A percentile compares a stretch with the other conserved stretches of the same genome.
Evolutionary conservation across 495 filamentous ascomycete genomes (phyloP).

Genomic region (Penicillium bovifimosum): DNA sequence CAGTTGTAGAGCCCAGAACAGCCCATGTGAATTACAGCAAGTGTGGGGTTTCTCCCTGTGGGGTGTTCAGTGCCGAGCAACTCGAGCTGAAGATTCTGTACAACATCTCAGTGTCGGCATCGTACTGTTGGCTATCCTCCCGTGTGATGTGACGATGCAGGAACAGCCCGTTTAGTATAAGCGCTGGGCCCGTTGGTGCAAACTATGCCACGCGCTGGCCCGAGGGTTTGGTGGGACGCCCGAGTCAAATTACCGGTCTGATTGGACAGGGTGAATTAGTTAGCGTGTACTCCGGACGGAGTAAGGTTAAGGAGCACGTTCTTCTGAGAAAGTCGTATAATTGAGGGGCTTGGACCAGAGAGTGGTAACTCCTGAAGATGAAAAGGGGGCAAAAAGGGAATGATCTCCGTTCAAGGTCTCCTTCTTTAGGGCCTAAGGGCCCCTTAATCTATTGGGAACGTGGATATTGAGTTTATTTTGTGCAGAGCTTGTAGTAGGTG

Average conservation of each 20-base stretch:
- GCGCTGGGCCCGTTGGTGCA: constrained; percentile 18
- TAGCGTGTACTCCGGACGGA: too few relatives aligned
- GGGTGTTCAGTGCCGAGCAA: background rate
- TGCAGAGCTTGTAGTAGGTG: background rate
- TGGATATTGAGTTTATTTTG: background rate
- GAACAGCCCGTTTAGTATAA: background rate
- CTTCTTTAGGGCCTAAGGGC: background rate
- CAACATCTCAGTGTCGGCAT: background rate
- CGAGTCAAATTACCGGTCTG: constrained; percentile 2
- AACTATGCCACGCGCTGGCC: constrained; percentile 17
- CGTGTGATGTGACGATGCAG: constrained; percentile 3
- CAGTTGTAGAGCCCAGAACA: background rate
- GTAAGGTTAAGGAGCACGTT: constrained; percentile 10
- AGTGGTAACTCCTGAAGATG: background rate
- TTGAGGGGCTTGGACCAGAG: background rate
- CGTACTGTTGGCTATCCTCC: constrained; percentile 4
- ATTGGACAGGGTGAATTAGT: background rate
- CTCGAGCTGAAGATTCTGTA: background rate
- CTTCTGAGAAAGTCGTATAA: background rate
- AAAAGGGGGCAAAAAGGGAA: constrained; percentile 10
- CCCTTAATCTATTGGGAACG: constrained; percentile 14
- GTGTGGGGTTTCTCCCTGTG: background rate
- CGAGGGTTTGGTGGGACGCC: constrained; percentile 16
- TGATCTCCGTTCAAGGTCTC: background rate
- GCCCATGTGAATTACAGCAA: background rate